Percentiles rank a stretch among this genome's conserved stretches.
Conservation (phyloP, 495 filamentous ascomycete species). For the Talaromyces liani region DNA sequence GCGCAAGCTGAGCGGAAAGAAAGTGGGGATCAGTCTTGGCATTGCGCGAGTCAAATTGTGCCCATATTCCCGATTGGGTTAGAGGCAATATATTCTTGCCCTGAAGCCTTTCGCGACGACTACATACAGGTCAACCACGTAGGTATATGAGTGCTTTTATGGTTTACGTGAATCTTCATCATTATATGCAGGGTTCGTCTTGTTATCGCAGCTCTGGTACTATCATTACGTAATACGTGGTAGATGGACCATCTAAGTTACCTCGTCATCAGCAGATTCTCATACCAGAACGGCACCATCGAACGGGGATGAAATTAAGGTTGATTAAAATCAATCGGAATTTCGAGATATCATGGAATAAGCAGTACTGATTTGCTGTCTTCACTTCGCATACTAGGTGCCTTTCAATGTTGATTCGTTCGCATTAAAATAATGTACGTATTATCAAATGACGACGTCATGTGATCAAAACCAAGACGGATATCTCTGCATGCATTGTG, state of each 20-base stretch:
- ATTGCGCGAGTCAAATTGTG: background rate
- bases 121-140: background rate
- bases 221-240: too few relatives aligned
- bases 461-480: background rate
- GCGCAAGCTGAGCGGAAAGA: slow-evolving; percentile 27
- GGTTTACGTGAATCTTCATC: too few relatives aligned
- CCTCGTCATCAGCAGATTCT: background rate
- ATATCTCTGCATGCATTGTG: background rate
- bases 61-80: background rate
- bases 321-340: background rate
- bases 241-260: background rate
- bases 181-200: too few relatives aligned
- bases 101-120: background rate
- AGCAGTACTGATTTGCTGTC: background rate
- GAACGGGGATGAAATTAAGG: background rate
- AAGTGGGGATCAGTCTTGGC: slow-evolving; percentile 28
- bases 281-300: background rate
- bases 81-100: background rate
- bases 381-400: background rate
- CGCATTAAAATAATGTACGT: too few relatives aligned
- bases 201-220: too few relatives aligned
- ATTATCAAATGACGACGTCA: too few relatives aligned
- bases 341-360: background rate
- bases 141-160: background rate
- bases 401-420: too few relatives aligned